These are phyloP conservation scores for Heteromeles arbutifolia DNA, from an alignment of 306 rosid species.

Conservation along the genomic window DNA sequence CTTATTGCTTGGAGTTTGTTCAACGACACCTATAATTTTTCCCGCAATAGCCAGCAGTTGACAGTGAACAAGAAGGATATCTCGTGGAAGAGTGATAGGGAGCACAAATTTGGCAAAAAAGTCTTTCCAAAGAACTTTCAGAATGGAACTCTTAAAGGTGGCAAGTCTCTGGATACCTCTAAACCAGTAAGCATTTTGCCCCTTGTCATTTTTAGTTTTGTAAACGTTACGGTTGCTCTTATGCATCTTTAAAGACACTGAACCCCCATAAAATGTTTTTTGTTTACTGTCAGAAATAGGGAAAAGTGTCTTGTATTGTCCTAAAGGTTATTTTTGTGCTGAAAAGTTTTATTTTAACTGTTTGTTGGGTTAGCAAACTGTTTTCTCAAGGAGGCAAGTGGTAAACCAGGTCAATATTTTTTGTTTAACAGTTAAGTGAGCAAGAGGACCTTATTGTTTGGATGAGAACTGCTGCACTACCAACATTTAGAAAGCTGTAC, in stretches of 20 bases:
- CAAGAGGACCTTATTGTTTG: slow-evolving; percentile 81
- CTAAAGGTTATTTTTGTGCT: background rate
- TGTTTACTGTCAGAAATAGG: background rate
- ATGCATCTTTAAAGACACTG: background rate
- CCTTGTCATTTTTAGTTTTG: slow-evolving; percentile 7
- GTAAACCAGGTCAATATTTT: slow-evolving; percentile 23
- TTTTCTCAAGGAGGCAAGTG: slow-evolving; percentile 12
- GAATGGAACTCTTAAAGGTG: slow-evolving; percentile 61
- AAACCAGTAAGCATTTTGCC: slow-evolving; percentile 48
- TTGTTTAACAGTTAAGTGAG: slow-evolving; percentile 51
- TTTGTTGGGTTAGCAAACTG: background rate
- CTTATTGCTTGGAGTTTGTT: slow-evolving; percentile 98
- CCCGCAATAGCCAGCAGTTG: slow-evolving; percentile 29
- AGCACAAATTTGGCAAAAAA: slow-evolving; percentile 76
- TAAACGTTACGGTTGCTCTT: background rate
- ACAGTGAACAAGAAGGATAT: slow-evolving; percentile 63
- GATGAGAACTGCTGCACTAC: slow-evolving; percentile 84
- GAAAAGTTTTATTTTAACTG: background rate
- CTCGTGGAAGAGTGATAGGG: slow-evolving; percentile 92
- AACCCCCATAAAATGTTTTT: background rate
- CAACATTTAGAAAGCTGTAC: slow-evolving; percentile 70
- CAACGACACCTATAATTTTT: slow-evolving; percentile 74
- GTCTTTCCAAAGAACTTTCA: slow-evolving; percentile 88
- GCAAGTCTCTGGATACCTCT: slow-evolving; percentile 17
- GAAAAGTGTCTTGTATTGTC: background rate